Evolutionary conservation across 805 yeast species (phyloP).

Genomic region (Barnettozyma californica): DNA sequence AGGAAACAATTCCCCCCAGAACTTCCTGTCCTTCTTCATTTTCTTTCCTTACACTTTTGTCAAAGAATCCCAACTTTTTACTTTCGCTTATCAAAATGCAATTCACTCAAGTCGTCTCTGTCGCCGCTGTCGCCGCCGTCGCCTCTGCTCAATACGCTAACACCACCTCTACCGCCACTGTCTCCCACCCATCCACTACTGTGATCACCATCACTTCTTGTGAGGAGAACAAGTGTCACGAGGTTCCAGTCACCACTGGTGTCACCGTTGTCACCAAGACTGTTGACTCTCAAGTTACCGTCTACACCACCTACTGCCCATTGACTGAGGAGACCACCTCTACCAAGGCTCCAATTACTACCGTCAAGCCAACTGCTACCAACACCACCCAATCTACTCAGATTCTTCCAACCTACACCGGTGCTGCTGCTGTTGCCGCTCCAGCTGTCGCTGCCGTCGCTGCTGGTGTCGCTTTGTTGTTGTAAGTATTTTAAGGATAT

Average conservation of each 20-base stretch:
- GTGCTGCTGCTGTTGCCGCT: slow-evolving; percentile 40
- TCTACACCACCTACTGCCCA: slow-evolving; percentile 16
- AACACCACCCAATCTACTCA: slow-evolving; percentile 17
- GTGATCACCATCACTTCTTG: slow-evolving; percentile 16
- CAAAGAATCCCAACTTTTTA: slow-evolving; percentile 21
- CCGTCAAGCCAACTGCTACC: slow-evolving; percentile 14
- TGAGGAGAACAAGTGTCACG: slow-evolving; percentile 10
- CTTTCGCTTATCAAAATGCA: slow-evolving; percentile 30
- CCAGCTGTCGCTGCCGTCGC: slow-evolving; percentile 45
- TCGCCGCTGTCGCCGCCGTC: slow-evolving; percentile 25
- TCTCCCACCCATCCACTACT: slow-evolving; percentile 3
- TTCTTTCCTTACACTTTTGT: slow-evolving; percentile 3
- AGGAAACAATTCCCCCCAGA: slow-evolving; percentile 3
- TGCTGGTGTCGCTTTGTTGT: slow-evolving; percentile 46
- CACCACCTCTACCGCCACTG: slow-evolving; percentile 5
- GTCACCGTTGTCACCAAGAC: slow-evolving; percentile 12
- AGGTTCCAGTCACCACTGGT: slow-evolving; percentile 14
- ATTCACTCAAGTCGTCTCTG: slow-evolving; percentile 29
- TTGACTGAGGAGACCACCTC: slow-evolving; percentile 10
- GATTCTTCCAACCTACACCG: slow-evolving; percentile 31
- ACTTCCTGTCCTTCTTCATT: not conserved
- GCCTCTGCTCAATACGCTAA: slow-evolving; percentile 25
- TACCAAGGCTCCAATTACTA: slow-evolving; percentile 1
- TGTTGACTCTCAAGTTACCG: slow-evolving; percentile 6
- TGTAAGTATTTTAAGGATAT: slow-evolving; percentile 27